Evolutionary conservation across 495 filamentous ascomycete genomes (phyloP), one percentile per base, ranked within the genome.

Genomic region (Lasiosphaeriaceae sp.): DNA sequence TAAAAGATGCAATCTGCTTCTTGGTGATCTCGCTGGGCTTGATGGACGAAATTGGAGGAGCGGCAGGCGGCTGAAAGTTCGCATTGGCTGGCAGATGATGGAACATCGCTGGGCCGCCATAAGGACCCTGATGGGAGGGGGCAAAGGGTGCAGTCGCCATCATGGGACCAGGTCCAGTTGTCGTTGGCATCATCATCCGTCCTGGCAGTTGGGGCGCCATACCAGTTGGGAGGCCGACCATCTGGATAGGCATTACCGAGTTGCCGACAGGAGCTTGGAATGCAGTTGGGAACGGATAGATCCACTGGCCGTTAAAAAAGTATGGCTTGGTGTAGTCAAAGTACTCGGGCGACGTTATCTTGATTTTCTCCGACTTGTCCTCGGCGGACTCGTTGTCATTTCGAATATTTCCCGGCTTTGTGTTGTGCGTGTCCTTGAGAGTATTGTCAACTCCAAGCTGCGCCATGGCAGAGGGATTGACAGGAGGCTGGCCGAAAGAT

Each of bases 11-110:
- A 46, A 80, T 70, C 58, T 80, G 76, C 59, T 72, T 75, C 59
- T 64, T 74, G 8, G 77, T 78, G 49, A 79, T 75, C 9, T 78
- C 74, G 52, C 76, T 80, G 5, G 68, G 67, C 50, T 69, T 67
- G 52, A 79, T 79, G 3, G 77, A 77, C 29, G 77, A 76, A 9
- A 71, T 60, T 3, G 73, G 71, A 31, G 73, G 69, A 34, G 65
- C 57, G 9, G 60, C n/a, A 21, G 60, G 47, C 31, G 65, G 66
- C 34, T 57, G 63, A 24, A 65, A 60, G 49, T 57, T 66, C 46
- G 66, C 47, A 55, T 60, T 61, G 47, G 63, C 54, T 19, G 55
- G 61, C 12, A 55, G 35, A 47, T 55, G 60, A 35, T 51, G 47
- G 34, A 26, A 31, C 17, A 52, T 45, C 44, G 24, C 47, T 5